Conservation (phyloP, 257 asterid genomes). For the Echium plantagineum region DNA sequence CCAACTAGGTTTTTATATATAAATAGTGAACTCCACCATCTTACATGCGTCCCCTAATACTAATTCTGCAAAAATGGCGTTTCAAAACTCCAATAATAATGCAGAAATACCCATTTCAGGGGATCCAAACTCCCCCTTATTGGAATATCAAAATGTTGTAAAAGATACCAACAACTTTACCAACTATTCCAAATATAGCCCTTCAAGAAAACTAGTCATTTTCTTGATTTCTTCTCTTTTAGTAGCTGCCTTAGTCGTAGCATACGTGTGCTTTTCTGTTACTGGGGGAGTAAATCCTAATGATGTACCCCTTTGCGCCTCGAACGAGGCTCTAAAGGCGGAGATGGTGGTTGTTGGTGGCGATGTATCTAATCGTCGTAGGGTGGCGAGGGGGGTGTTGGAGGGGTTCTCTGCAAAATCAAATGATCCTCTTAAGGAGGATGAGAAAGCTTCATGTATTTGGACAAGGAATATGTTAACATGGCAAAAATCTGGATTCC, state of each 20-base stretch:
- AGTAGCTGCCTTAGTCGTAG: constrained; percentile 1
- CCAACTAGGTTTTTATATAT: no score
- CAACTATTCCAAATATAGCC: not conserved
- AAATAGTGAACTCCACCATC: not conserved
- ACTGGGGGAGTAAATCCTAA: not conserved
- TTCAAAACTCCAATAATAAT: not conserved
- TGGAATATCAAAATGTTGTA: not conserved
- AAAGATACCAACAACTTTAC: no score
- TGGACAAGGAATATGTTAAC: constrained; percentile 37
- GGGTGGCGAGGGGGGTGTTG: constrained; percentile 25
- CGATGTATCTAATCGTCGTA: not conserved
- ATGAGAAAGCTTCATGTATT: constrained; percentile 8
- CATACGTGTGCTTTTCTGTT: not conserved
- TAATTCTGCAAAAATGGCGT: not conserved
- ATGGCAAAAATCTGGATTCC: constrained; percentile 61
- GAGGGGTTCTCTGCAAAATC: constrained; percentile 51
- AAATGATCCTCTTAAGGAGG: constrained; percentile 9
- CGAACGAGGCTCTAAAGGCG: not conserved
- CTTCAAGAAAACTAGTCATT: not conserved
- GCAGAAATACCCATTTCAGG: not conserved
- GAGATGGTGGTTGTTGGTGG: not conserved
- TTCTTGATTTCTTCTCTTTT: not conserved
- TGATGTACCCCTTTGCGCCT: constrained; percentile 2
- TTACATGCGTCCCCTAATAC: not conserved
- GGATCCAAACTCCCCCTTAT: not conserved